Conservation (phyloP, 352 stramenopile genomes). For the Phytophthora sansomeana region DNA sequence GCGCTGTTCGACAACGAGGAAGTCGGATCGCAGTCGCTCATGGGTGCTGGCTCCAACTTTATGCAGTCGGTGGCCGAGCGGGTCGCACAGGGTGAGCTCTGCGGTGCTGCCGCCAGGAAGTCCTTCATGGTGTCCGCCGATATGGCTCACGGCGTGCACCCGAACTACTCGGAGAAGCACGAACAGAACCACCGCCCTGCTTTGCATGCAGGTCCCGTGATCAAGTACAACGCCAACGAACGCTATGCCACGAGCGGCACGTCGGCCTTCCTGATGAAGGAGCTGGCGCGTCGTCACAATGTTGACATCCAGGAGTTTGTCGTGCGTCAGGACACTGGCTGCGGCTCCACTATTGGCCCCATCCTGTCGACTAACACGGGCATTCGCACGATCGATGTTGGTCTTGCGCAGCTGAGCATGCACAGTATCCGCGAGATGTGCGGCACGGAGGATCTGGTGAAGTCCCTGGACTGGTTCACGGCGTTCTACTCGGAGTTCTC, state of each 20-base stretch:
- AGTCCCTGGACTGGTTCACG: slow-evolving; percentile 91
- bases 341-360: slow-evolving; percentile 97
- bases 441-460: slow-evolving; percentile 89
- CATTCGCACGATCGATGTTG: slow-evolving; percentile 97
- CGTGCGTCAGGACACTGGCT: slow-evolving; percentile 96
- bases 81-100: slow-evolving; percentile 68
- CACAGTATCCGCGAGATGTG: slow-evolving; percentile 98
- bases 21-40: slow-evolving; percentile 92
- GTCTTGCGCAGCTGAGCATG: slow-evolving; percentile 97
- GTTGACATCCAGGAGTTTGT: slow-evolving; percentile 96
- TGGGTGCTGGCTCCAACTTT: slow-evolving; percentile 88
- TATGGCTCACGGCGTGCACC: slow-evolving; percentile 98
- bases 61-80: slow-evolving; percentile 70
- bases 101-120: slow-evolving; percentile 63
- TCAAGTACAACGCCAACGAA: slow-evolving; percentile 99
- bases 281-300: slow-evolving; percentile 88
- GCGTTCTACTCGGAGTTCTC: slow-evolving; percentile 95
- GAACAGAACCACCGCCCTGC: slow-evolving; percentile 93
- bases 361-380: slow-evolving; percentile 95
- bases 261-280: slow-evolving; percentile 93
- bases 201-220: slow-evolving; percentile 96
- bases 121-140: slow-evolving; percentile 94
- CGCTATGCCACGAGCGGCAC: slow-evolving; percentile 96
- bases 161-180: slow-evolving; percentile 97
- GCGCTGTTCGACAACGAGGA: slow-evolving; percentile 99